Base-by-base conservation (phyloP, 2,329 filamentous ascomycete genomes). In the Claviceps sp. region DNA sequence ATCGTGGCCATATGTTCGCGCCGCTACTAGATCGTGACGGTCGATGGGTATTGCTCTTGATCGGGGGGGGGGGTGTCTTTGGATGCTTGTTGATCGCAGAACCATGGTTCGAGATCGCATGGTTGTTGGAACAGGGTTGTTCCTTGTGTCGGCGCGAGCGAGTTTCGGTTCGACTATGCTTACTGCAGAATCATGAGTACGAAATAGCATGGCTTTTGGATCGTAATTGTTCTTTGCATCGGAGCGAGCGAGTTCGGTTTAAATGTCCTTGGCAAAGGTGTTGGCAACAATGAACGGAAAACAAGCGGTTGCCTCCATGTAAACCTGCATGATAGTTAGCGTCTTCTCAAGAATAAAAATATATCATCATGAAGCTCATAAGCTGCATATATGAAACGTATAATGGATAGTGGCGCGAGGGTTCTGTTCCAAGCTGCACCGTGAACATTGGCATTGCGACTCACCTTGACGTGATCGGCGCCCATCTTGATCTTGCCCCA, bases 401-500 rank as follows among this genome's bases (percentile, higher is more conserved):
- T 34, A 11, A 34, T 11, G 10, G 10, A 34, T 3, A 11, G 10
- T 34, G 10, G 30, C 10, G 3, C 30, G 30, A 34, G 30, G 30
- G 30, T 34, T 11, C 8, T 11, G 30, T 11, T 11, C 10, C 30
- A 11, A 34, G 30, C 10, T 34, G 30, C 10, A 34, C 30, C 30
- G 30, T 11, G 30, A 34, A 34, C 0, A 34, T 34, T 34, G 30
- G 10, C 30, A 17, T 1, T 11, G 40, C 19, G 22, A 45, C 73
- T 59, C 66, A 89, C 87, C 82, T 97, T 98, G 52, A 97, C 90
- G 60, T 83, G 86, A 56, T 93, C 85, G 1, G 85, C 93, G 50
- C 84, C 87, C 43, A 83, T 75, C 69, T 94, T 96, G 68, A 98
- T 96, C 75, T 98, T 98, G 3, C 93, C 93, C 93, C 93, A 98